A percentile compares a stretch with the other conserved stretches of the same genome.
phyloP scores from a whole-genome alignment of 192 early-diverging fungal species.

The Coemansia sp. region DNA sequence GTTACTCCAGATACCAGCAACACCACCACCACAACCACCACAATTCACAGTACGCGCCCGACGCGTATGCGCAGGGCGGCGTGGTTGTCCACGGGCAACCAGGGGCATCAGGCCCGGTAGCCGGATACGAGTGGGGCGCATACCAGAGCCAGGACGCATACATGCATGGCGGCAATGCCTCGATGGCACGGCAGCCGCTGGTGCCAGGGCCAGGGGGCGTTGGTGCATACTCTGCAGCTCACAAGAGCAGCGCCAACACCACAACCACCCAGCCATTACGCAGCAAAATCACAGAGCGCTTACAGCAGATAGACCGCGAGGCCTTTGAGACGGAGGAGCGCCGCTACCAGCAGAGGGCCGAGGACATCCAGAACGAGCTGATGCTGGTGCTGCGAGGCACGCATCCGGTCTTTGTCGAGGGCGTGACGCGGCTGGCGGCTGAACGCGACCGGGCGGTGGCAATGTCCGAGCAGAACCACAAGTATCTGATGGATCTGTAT shows the following conservation, averaged over 20 bases:
- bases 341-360: slow-evolving; percentile 44
- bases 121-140: slow-evolving; percentile 45
- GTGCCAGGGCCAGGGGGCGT: neutral
- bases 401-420: slow-evolving; percentile 70
- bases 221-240: neutral
- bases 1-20: slow-evolving; percentile 15
- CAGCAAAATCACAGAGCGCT: slow-evolving; percentile 42
- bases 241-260: neutral
- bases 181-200: neutral
- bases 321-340: slow-evolving; percentile 35
- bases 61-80: neutral
- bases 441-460: slow-evolving; percentile 74
- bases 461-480: slow-evolving; percentile 61
- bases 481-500: slow-evolving; percentile 39
- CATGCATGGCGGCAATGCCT: slow-evolving; percentile 3
- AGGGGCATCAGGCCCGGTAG: slow-evolving; percentile 8
- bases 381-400: slow-evolving; percentile 56
- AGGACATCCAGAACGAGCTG: slow-evolving; percentile 49
- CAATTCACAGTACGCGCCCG: slow-evolving; percentile 12
- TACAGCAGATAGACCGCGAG: slow-evolving; percentile 54
- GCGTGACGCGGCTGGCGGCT: slow-evolving; percentile 59
- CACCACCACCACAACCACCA: too few species aligned
- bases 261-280: slow-evolving; percentile 39
- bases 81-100: slow-evolving; percentile 17
- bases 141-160: slow-evolving; percentile 20